These are phyloP conservation scores for Ogataea sp. DNA, from an alignment of 805 yeast genomes.

Conservation along the genomic window DNA sequence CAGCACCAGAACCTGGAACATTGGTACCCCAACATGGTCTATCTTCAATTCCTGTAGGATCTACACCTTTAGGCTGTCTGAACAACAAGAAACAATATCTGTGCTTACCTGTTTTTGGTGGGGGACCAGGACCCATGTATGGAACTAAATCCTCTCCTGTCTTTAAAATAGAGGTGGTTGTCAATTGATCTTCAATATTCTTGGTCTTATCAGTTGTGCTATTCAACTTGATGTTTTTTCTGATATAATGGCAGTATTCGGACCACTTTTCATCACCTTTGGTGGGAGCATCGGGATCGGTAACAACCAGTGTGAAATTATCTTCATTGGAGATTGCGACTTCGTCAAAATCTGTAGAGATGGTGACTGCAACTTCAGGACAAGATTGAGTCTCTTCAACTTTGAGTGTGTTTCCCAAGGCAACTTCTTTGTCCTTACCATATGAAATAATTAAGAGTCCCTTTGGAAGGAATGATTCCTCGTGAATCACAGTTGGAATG, in stretches of 20 bases:
- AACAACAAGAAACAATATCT: constrained; percentile 74
- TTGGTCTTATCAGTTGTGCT: constrained; percentile 14
- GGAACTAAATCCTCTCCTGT: constrained; percentile 38
- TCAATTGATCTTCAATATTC: constrained; percentile 19
- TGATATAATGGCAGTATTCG: constrained; percentile 73
- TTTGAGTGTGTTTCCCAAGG: constrained; percentile 68
- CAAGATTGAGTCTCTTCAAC: constrained; percentile 57
- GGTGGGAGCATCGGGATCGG: constrained; percentile 95
- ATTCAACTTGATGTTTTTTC: constrained; percentile 42
- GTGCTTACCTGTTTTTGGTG: constrained; percentile 77
- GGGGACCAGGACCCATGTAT: constrained; percentile 88
- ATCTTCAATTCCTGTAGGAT: constrained; percentile 32
- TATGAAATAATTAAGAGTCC: constrained; percentile 60
- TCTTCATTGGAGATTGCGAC: constrained; percentile 38
- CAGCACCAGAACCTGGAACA: constrained; percentile 69
- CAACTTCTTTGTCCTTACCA: constrained; percentile 51
- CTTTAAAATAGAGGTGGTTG: constrained; percentile 25
- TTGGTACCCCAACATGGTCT: constrained; percentile 84
- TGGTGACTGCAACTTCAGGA: constrained; percentile 47
- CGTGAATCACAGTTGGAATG: constrained; percentile 45
- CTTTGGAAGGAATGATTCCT: constrained; percentile 28
- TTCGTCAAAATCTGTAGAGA: constrained; percentile 16
- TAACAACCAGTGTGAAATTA: constrained; percentile 65
- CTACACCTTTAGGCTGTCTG: constrained; percentile 48
- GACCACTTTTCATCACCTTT: constrained; percentile 80